Base-by-base conservation (phyloP, 2,329 filamentous ascomycete genomes). In the Aspergillus quadrilineatus region DNA sequence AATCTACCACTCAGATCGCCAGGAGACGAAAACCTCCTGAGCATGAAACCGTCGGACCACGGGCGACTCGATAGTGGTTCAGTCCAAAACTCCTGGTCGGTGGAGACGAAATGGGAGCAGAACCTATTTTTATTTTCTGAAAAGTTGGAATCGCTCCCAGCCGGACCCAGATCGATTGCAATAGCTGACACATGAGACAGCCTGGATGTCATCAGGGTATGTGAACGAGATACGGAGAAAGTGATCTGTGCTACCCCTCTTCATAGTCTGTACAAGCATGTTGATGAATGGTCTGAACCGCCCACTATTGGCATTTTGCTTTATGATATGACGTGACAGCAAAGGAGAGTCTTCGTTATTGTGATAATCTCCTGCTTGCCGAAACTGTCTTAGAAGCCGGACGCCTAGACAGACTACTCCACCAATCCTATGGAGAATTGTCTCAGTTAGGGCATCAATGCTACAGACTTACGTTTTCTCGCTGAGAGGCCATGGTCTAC, bases 281-380 rank as follows among this genome's bases (percentile, higher is more conserved):
- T 45, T 17, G 28, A 15, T 22, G 28, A 22, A 47, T 15, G 29
- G 44, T 15, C 10, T 47, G 44, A 22, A 47, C 44, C 44, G 44
- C 44, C 30, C n/a, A 6, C 15, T 6, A 29, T 14, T 41, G 32
- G 28, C 42, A 28, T 29, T 15, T 36, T 29, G 32, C 4, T 39
- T 53, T 6, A 4, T 12, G 10, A 8, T 22, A 30, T 45, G 50
- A 45, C 15, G 42, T 46, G 32, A 30, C 39, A 17, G 39, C 14
- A 34, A 34, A 17, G 45, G 22, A 6, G 22, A 8, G 4, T 15
- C 37, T 42, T 50, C 28, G 15, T 49, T 37, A 53, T 53, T 53
- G 43, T 14, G 50, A 53, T 53, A 46, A 46, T 47, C 50, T 53
- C 34, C 50, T 45, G 42, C 22, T 39, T 53, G 15, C 50, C 41